Evolutionary conservation across 371 early-diverging fungal species (phyloP), one percentile per base, ranked within the genome.

Genomic region (Choanephora cucurbitarum): DNA sequence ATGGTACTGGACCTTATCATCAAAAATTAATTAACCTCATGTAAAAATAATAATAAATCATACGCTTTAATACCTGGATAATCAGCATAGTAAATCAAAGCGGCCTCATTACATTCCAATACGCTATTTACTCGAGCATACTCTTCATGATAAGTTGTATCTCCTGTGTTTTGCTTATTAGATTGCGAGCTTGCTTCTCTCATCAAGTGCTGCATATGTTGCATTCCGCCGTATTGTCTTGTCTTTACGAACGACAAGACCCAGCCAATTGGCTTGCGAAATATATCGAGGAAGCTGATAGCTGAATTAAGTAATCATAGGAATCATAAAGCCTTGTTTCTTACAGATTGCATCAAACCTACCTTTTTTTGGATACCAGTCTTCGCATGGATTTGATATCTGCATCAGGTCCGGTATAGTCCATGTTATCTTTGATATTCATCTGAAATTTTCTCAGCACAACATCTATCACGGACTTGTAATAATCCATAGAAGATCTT

Each of bases 81-180:
- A 58, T 93, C 93, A 6, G 78, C 65, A 60, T 84, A 88, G 54
- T 91, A 93, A 5, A 73, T 69, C 13, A 92, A 22, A 5, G 79
- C 77, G 53, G 90, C 69, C 44, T 71, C 57, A 17, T 76, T 80
- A 46, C 87, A 85, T 42, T 90, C 88, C 2, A 92, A 56, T 0
- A 90, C 60, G 24, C 77, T 81, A n/a, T 75, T 72, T 2, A 90
- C 87, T 60, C 79, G 75, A 2, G 90, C 94, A 59, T 93, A 93
- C 50, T 93, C 91, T 21, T 80, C 75, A 49, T 77, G 79, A 19
- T 65, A 72, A 5, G 64, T 72, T n/a, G 62, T 67, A 54, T 72
- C 66, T 44, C 58, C 55, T 71, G 53, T n/a, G 46, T 54, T 6
- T 56, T 60, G 9, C 42, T 57, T 5, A 60, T 59, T 40, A 3